Percentiles rank a stretch among this genome's conserved stretches.
These are phyloP conservation scores for Aristolochia contorta DNA, from an alignment of 164 flowering plant genomes.

Conservation along the genomic window DNA sequence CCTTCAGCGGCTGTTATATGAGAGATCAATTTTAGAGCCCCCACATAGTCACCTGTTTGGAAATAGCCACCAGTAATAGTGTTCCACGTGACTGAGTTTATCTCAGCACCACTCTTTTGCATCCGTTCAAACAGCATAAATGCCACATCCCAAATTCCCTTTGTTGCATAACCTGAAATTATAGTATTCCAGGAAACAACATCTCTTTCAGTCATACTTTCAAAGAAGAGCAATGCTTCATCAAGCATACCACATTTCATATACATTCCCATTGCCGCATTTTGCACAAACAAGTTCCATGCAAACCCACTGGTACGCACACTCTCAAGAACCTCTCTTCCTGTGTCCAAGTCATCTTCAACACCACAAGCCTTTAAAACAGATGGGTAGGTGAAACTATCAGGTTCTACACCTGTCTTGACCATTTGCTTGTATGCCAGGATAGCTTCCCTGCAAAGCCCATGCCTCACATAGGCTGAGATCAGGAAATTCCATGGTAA, in stretches of 20 bases:
- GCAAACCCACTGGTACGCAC: constrained; percentile 15
- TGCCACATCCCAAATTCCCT: constrained; percentile 42
- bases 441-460: constrained; percentile 24
- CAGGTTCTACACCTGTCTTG: constrained; percentile 30
- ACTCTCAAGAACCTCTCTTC: constrained; percentile 32
- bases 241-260: constrained; percentile 34
- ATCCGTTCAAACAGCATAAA: constrained; percentile 33
- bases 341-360: constrained; percentile 24
- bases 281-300: constrained; percentile 41
- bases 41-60: constrained; percentile 25
- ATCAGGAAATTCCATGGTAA: constrained; percentile 53
- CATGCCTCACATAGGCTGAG: constrained; percentile 31
- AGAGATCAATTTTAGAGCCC: constrained; percentile 34
- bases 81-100: constrained; percentile 40
- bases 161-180: constrained; percentile 37
- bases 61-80: constrained; percentile 45
- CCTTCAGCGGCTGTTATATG: constrained; percentile 24
- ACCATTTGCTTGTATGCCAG: constrained; percentile 32
- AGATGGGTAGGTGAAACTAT: constrained; percentile 49
- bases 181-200: constrained; percentile 52
- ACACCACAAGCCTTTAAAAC: constrained; percentile 62
- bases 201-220: constrained; percentile 42
- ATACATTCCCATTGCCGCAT: constrained; percentile 50
- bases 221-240: constrained; percentile 34
- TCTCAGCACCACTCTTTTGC: constrained; percentile 12